Evolutionary conservation across 1,284 basidiomycete species (phyloP), one percentile per base, ranked within the genome.

Genomic region (Leucoagaricus sp.): DNA sequence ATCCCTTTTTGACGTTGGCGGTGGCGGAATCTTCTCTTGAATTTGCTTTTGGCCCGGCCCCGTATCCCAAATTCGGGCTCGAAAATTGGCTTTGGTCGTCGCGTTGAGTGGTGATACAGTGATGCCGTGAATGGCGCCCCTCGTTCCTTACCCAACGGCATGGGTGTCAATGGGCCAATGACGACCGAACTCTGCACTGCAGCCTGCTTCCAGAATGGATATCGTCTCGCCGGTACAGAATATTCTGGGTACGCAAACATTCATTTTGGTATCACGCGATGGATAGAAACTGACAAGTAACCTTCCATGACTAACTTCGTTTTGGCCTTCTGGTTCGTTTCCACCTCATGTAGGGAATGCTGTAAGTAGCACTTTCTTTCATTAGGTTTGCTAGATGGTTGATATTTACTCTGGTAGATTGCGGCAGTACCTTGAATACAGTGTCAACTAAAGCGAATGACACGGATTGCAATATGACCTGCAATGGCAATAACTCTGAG

Each of bases 181-280:
- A 82, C 80, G n/a, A 78, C 83, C 48, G 81, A 85, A 61, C 73
- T 71, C 31, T 89, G 87, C 68, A 84, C 85, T 1, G 67, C 75
- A 42, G 81, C 82, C 0, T 90, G 89, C 67, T 83, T 83, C 65
- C 75, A 75, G 41, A 75, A 77, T 47, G 86, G 86, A 13, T 89
- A 81, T 63, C 72, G 75, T 13, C 67, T 84, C 15, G 74, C 85
- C 26, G 86, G 87, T 31, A 66, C 78, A 41, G 84, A 86, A 67
- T 83, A 72, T 62, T 53, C 76, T 52, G 63, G 78, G 82, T 86
- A 60, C 61, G 84, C 75, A 26, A 29, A 26, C n/a, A 25, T 26
- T 38, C 13, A 29, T 19, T 28, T 26, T 9, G 4, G 5, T 13
- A 26, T 8, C 4, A 4, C 17, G 33, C 8, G 10, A 48, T 40